These are phyloP conservation scores for Kodamaea kakaduensis DNA, from an alignment of 805 yeast species.

Conservation along the genomic window DNA sequence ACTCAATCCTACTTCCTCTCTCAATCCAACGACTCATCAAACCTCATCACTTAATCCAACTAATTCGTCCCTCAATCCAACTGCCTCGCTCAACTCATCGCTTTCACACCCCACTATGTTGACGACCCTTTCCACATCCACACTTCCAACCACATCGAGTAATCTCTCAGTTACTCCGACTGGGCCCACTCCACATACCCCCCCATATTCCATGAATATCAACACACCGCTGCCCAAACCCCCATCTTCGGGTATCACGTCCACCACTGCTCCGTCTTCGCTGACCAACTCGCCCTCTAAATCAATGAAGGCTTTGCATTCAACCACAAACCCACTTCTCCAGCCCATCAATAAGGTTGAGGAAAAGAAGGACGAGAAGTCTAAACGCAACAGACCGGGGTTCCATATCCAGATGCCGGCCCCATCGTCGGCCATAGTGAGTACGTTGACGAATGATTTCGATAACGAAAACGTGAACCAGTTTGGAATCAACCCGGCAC, in stretches of 20 bases:
- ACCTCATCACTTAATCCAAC: too few species aligned
- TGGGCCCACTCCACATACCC: constrained; percentile 40
- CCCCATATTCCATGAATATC: constrained; percentile 37
- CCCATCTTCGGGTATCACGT: constrained; percentile 5
- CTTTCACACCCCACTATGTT: too few species aligned
- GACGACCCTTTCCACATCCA: neutral
- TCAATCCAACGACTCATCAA: too few species aligned
- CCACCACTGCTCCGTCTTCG: constrained; percentile 9
- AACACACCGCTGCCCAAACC: constrained; percentile 38
- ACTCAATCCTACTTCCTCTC: too few species aligned
- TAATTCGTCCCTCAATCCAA: too few species aligned
- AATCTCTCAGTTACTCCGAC: too few species aligned
- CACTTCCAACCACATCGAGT: neutral
- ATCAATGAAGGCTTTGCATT: constrained; percentile 49
- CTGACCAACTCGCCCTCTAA: constrained; percentile 36
- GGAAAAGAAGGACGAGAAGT: constrained; percentile 15
- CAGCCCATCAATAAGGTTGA: constrained; percentile 50
- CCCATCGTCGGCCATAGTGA: constrained; percentile 44
- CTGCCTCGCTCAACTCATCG: too few species aligned
- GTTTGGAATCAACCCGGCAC: constrained; percentile 59
- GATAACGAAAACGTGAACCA: constrained; percentile 52
- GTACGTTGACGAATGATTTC: constrained; percentile 35
- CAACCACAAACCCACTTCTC: constrained; percentile 43
- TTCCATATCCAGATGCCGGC: constrained; percentile 72
- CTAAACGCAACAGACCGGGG: constrained; percentile 48